Conservation (phyloP, 495 filamentous ascomycete genomes). For the Penicillium verhagenii region DNA sequence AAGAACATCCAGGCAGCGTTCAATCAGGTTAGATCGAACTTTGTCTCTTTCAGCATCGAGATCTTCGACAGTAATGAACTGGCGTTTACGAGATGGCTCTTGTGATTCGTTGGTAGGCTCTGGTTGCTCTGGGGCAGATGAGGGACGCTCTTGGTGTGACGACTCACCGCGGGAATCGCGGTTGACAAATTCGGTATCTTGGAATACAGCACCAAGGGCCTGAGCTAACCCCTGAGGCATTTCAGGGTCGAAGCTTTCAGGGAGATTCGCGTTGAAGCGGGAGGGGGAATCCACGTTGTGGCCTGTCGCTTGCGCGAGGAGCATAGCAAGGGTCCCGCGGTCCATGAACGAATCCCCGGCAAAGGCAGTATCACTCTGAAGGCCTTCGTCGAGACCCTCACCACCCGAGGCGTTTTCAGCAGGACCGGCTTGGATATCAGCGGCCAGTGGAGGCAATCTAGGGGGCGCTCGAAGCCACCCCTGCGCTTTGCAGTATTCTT, state of each 20-base stretch:
- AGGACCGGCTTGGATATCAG: constrained; percentile 51
- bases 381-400: constrained; percentile 32
- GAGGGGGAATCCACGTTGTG: constrained; percentile 23
- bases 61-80: constrained; percentile 70
- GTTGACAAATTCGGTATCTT: constrained; percentile 29
- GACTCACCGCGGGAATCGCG: constrained; percentile 29
- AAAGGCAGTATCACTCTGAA: constrained; percentile 29
- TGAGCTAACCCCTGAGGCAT: constrained; percentile 36
- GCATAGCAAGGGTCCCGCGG: constrained; percentile 37
- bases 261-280: constrained; percentile 19
- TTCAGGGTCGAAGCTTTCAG: constrained; percentile 24
- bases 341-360: no score
- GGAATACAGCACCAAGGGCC: constrained; percentile 37
- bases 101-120: constrained; percentile 18
- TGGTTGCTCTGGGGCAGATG: not conserved
- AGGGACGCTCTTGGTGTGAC: constrained; percentile 5
- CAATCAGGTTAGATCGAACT: constrained; percentile 75
- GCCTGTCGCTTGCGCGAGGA: constrained; percentile 35
- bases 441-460: constrained; percentile 60
- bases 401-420: constrained; percentile 27
- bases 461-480: constrained; percentile 38
- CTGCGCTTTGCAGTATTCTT: constrained; percentile 72
- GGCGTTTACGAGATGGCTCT: constrained; percentile 29
- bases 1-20: constrained; percentile 85
- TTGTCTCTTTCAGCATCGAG: constrained; percentile 73